phyloP scores from a whole-genome alignment of 305 asterid genomes.

The Rubia peregrina region DNA sequence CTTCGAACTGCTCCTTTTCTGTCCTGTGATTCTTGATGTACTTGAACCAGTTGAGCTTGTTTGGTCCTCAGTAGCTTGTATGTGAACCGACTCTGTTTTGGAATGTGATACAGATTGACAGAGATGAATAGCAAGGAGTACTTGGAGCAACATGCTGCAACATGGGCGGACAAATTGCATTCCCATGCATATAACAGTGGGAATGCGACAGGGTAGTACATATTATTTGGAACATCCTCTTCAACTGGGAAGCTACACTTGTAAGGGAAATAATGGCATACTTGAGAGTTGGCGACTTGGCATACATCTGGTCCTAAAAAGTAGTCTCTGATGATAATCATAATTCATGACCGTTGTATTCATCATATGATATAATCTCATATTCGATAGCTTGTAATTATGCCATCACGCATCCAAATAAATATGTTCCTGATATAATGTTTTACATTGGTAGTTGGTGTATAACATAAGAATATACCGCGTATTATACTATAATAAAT shows the following conservation, averaged over 20 bases:
- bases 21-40: not conserved
- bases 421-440: no score
- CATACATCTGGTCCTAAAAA: not conserved
- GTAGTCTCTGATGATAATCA: not conserved
- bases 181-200: not conserved
- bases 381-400: not conserved
- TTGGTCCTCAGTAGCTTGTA: not conserved
- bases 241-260: slow-evolving; percentile 13
- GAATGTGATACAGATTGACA: slow-evolving; percentile 55
- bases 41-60: not conserved
- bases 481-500: no score
- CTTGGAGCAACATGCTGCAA: slow-evolving; percentile 72
- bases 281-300: not conserved
- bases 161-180: slow-evolving; percentile 30
- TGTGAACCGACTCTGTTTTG: slow-evolving; percentile 9
- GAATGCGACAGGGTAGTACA: slow-evolving; percentile 8
- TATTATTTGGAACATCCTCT: not conserved
- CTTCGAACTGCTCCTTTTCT: not conserved
- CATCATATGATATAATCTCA: not conserved
- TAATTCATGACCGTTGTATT: not conserved
- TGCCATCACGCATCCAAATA: no score
- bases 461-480: no score
- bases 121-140: slow-evolving; percentile 92
- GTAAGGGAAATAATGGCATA: not conserved
- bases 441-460: no score